phyloP scores from a whole-genome alignment of 257 asterid species.

The Gentiana straminea region DNA sequence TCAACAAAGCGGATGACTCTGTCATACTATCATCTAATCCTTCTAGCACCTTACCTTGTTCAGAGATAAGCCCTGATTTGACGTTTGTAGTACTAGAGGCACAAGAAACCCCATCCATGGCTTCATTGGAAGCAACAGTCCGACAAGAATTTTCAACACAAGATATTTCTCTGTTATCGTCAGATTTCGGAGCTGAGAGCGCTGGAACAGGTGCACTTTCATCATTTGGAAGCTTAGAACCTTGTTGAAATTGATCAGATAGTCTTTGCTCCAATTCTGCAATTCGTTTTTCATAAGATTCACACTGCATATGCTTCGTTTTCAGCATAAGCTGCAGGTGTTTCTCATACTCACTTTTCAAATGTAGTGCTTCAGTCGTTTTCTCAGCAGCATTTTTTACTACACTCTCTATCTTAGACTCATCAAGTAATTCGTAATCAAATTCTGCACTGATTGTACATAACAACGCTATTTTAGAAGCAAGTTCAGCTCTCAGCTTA shows the following conservation, averaged over 20 bases:
- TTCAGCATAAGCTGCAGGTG: conserved; percentile 70
- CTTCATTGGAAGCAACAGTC: conserved; percentile 20
- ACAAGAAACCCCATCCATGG: conserved; percentile 56
- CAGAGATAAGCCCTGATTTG: conserved; percentile 36
- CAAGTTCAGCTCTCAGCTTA: conserved; percentile 89
- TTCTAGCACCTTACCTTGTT: conserved; percentile 46
- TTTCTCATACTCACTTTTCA: conserved; percentile 69
- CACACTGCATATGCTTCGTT: conserved; percentile 69
- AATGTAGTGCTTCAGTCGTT: conserved; percentile 70
- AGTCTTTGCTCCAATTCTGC: conserved; percentile 83
- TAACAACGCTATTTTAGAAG: conserved; percentile 81
- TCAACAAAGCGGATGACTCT: conserved; percentile 58
- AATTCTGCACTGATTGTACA: conserved; percentile 59
- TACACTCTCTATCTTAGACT: conserved; percentile 43
- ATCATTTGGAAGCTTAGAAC: conserved; percentile 28
- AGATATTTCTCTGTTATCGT: conserved; percentile 46
- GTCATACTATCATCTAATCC: conserved; percentile 70
- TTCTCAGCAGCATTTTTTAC: conserved; percentile 64
- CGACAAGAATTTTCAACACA: conserved; percentile 45
- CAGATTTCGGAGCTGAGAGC: conserved; percentile 33
- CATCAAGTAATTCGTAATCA: conserved; percentile 58
- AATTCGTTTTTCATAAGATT: conserved; percentile 85
- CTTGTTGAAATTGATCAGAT: conserved; percentile 58
- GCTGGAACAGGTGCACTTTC: conserved; percentile 34
- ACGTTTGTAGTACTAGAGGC: conserved; percentile 38